phyloP scores from a whole-genome alignment of 2,329 filamentous ascomycete genomes.

The Cadophora sp. region DNA sequence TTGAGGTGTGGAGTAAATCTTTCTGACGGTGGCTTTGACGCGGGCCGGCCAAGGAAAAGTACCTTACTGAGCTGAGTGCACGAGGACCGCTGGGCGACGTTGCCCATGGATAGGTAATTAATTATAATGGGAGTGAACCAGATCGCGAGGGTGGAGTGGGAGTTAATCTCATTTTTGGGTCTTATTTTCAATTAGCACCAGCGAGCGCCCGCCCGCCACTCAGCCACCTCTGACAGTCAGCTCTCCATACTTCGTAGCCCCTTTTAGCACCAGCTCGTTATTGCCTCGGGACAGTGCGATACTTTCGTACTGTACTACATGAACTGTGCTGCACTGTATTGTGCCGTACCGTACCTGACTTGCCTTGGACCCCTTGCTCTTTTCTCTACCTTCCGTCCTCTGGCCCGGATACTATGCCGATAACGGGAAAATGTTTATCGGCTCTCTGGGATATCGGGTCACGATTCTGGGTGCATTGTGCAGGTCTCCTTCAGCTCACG shows the following conservation, averaged over 20 bases:
- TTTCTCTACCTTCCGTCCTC: not conserved
- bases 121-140: too few species aligned
- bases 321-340: too few species aligned
- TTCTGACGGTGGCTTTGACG: not conserved
- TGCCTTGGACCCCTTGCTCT: too few species aligned
- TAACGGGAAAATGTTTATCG: not conserved
- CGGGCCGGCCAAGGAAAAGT: not conserved
- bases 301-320: too few species aligned
- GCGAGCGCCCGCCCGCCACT: too few species aligned
- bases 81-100: not conserved
- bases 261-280: not conserved
- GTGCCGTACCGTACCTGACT: not conserved
- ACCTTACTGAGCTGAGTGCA: not conserved
- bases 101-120: not conserved
- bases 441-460: not conserved
- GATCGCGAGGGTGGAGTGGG: not conserved
- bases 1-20: too few species aligned
- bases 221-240: not conserved
- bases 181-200: too few species aligned
- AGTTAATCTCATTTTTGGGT: not conserved
- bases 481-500: too few species aligned
- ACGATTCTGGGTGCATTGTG: too few species aligned
- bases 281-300: not conserved
- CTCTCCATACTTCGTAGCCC: too few species aligned
- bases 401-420: not conserved